These are phyloP conservation scores for Phytophthora pini DNA, from an alignment of 352 stramenopile species.

Conservation along the genomic window DNA sequence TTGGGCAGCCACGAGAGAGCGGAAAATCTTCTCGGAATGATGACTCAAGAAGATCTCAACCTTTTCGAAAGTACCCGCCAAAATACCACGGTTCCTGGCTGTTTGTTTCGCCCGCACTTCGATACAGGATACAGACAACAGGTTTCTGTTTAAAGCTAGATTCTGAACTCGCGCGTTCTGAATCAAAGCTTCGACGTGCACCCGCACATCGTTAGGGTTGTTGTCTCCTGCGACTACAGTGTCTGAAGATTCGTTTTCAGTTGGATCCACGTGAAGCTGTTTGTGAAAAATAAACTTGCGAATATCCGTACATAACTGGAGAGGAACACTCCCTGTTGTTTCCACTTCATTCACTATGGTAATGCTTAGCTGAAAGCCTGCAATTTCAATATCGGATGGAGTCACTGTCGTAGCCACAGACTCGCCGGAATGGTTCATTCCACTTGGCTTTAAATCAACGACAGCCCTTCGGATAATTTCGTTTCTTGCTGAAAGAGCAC, in stretches of 20 bases:
- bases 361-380: slow-evolving; percentile 14
- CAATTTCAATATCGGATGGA: slow-evolving; percentile 34
- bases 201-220: slow-evolving; percentile 2
- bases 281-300: slow-evolving; percentile 13
- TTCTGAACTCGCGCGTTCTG: slow-evolving; percentile 23
- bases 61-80: slow-evolving; percentile 22
- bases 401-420: neutral
- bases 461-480: slow-evolving; percentile 41
- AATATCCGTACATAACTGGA: slow-evolving; percentile 28
- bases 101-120: slow-evolving; percentile 27
- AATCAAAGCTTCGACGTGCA: slow-evolving; percentile 25
- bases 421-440: neutral
- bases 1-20: slow-evolving; percentile 19
- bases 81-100: slow-evolving; percentile 15
- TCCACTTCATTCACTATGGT: slow-evolving; percentile 34
- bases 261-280: neutral
- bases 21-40: slow-evolving; percentile 27
- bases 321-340: slow-evolving; percentile 11
- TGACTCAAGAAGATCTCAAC: slow-evolving; percentile 28
- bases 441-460: neutral
- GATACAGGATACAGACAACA: slow-evolving; percentile 22
- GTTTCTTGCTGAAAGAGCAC: slow-evolving; percentile 40
- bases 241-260: neutral
- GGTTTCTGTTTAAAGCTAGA: slow-evolving; percentile 12
- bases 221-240: neutral